Evolutionary conservation across 2,329 filamentous ascomycete species (phyloP), one percentile per base, ranked within the genome.

Genomic region (Leptodontidium sp.): DNA sequence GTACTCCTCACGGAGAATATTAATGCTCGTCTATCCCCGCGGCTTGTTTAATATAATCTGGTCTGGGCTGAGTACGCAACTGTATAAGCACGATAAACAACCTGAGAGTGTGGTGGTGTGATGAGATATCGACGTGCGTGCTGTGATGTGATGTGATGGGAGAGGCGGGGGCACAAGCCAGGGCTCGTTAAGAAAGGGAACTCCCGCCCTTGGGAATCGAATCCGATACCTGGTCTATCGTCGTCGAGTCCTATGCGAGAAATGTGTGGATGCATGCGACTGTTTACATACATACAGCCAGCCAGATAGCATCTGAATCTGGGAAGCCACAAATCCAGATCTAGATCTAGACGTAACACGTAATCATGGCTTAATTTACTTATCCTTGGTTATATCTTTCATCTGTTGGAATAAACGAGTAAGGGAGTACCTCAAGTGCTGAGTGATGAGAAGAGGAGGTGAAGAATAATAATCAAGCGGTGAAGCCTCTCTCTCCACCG

Each of bases 71-170:
- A 4, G 29, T 32, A 32, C 29, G 29, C 6, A 32, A 32, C 29
- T 6, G 29, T 32, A 32, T 6, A 32, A 32, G 38, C 35, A 59
- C 38, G 57, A 59, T 59, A 59, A 40, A 59, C 57, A 38, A 59
- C 35, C 38, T 45, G 38, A 17, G 35, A 43, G 57, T 45, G 38
- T 12, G 38, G 35, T 59, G 57, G 57, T 43, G 57, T 45, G 38
- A 59, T 38, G 35, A 59, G 57, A 59, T 55, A 40, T 40, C 8
- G 38, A 40, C 9, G 38, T 17, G 17, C 9, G 38, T 17, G 17
- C 14, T 45, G 40, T 14, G 14, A 21, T 50, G 40, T 14, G 14
- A 21, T 50, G 47, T 50, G n/a, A 50, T 24, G 21, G 29, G 29
- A 32, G 29, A 32, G 29, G 47, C n/a, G 47, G 47, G 47, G 47